Base-by-base conservation (phyloP, 331 rosid genomes). In the Spiraea crenata region DNA sequence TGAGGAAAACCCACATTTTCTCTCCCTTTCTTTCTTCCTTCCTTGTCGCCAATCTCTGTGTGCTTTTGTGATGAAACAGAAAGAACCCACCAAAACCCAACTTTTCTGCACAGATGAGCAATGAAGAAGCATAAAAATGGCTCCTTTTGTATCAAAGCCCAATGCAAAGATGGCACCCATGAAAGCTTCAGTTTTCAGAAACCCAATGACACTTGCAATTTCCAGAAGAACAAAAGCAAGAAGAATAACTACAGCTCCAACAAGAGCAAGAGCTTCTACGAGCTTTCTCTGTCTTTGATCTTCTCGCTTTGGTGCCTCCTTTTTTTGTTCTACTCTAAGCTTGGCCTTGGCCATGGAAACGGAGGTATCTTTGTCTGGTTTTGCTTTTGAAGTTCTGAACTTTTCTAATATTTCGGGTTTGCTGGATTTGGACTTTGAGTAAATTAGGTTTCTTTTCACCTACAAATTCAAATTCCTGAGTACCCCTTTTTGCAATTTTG, bases 271-370 rank as follows among this genome's bases (percentile, higher is more conserved):
- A 83, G 82, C 82, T 81, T 86, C 34, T 82, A 73, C 44, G 88
- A 88, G 76, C 84, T 88, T 55, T 91, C 93, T 47, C 74, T 88
- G 31, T 83, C 96, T 70, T 81, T 89, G 70, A 39, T 89, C 52
- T 73, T 91, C 71, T 87, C 91, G 4, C 80, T 88, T 0, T 87
- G 89, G 83, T 92, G 90, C 62, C 85, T 92, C 59, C 70, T 82
- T 51, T 83, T 87, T 78, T 62, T 86, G 70, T 82, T 82, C 83
- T 78, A 84, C 80, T 73, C 86, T 71, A 76, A 74, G 34, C 88
- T 86, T 79, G 86, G 81, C 70, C 77, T 86, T 57, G 87, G 86
- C 77, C 84, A 84, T 46, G 95, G 86, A 20, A 84, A 72, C 25
- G 80, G 69, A 82, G 98, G 95, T 89, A 50, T 4, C 16, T 42